Conservation (phyloP, 2,329 filamentous ascomycete genomes). For the Monilinia fructicola region DNA sequence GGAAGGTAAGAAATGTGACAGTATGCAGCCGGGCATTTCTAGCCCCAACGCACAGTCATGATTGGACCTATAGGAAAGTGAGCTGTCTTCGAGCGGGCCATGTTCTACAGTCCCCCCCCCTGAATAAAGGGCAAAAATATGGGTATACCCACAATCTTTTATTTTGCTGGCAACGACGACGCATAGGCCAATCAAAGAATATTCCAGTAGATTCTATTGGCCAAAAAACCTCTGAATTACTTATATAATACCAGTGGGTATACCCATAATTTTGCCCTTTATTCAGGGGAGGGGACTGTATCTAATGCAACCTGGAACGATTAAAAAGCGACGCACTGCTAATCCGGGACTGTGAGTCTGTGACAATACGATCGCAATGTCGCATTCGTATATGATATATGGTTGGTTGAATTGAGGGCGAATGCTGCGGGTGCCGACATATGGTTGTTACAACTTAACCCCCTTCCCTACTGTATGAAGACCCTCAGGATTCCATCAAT, state of each 20-base stretch:
- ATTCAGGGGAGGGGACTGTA: too few relatives aligned
- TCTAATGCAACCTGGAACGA: constrained; percentile 2
- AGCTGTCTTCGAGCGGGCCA: too few relatives aligned
- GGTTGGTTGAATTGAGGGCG: constrained; percentile 14
- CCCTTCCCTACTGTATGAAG: background rate
- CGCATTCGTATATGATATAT: constrained; percentile 6
- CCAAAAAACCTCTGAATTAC: too few relatives aligned
- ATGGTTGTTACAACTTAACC: background rate
- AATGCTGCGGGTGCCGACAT: constrained; percentile 18
- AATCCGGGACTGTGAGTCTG: constrained; percentile 26
- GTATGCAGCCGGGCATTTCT: constrained; percentile 8
- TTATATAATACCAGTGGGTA: too few relatives aligned
- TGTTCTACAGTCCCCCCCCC: too few relatives aligned
- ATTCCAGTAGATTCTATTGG: too few relatives aligned
- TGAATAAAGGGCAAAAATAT: too few relatives aligned
- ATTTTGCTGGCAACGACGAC: too few relatives aligned
- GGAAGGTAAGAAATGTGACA: constrained; percentile 8
- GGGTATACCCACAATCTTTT: too few relatives aligned
- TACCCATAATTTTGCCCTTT: too few relatives aligned
- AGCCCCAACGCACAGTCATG: background rate
- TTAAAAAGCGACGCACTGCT: constrained; percentile 16
- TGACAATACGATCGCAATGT: too few relatives aligned
- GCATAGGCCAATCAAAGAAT: too few relatives aligned
- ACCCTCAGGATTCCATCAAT: constrained; percentile 13
- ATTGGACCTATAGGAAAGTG: constrained; percentile 10